Percentiles rank a stretch among this genome's conserved stretches.
These are phyloP conservation scores for Diaporthe vexans DNA, from an alignment of 2,329 filamentous ascomycete genomes.

Conservation along the genomic window DNA sequence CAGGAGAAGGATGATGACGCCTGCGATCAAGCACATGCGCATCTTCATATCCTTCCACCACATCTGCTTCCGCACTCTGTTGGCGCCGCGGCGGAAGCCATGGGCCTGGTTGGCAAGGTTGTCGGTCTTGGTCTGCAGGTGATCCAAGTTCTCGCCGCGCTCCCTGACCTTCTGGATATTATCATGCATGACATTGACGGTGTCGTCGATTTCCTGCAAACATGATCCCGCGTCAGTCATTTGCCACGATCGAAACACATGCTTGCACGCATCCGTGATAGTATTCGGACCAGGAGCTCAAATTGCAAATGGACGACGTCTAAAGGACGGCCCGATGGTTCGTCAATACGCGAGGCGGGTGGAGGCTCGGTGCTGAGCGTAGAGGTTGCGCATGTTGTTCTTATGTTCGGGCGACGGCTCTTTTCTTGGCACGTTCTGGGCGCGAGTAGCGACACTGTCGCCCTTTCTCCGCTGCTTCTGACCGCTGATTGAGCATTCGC, in stretches of 20 bases:
- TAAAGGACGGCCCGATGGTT: too few relatives aligned
- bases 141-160: slow-evolving; percentile 90
- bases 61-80: slow-evolving; percentile 97
- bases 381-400: background rate
- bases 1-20: slow-evolving; percentile 90
- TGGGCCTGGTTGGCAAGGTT: slow-evolving; percentile 94
- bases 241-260: background rate
- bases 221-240: slow-evolving; percentile 21
- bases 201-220: slow-evolving; percentile 93
- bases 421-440: slow-evolving; percentile 25
- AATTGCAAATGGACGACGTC: background rate
- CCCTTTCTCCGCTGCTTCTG: background rate
- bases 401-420: background rate
- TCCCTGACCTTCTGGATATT: slow-evolving; percentile 98
- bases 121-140: slow-evolving; percentile 93
- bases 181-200: slow-evolving; percentile 93
- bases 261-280: background rate
- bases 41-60: slow-evolving; percentile 99
- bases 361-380: background rate
- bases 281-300: background rate
- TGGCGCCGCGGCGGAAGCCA: slow-evolving; percentile 95
- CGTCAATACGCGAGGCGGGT: background rate
- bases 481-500: background rate
- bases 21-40: slow-evolving; percentile 94
- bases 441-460: background rate